Base-by-base conservation (phyloP, 805 yeast genomes). In the Saccharomyces cerevisiae region DNA sequence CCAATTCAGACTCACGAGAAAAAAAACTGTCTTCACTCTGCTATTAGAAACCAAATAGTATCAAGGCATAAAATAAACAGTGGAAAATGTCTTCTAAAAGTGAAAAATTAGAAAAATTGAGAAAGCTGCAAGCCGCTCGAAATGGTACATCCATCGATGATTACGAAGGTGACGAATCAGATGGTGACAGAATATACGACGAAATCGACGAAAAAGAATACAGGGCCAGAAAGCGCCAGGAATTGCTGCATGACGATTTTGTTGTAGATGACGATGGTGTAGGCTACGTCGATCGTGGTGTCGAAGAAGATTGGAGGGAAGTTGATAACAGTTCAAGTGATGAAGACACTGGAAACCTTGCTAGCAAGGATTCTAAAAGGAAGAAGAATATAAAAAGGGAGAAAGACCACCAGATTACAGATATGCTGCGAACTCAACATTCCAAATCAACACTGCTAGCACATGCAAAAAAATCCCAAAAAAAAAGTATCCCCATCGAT, bases 281-380 rank as follows among this genome's bases (percentile, higher is more conserved):
- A 59, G 98, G 97, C 0, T 92, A 92, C 65, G 91, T 89, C 1
- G 98, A 94, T 62, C 87, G 87, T 47, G 99, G 99, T 55, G 87
- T 79, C 6, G 95, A 92, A 62, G 89, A 96, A 91, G 95, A 84
- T 55, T 77, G 74, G 43, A 70, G 75, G 32, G 66, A 75, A 53
- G 73, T 76, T 52, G 79, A 78, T 47, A 72, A 76, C 51, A 80
- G 79, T 62, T 78, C 77, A 56, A 79, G 82, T n/a, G 77, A 73
- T 0, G 76, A 68, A 3, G 66, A 51, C 2, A 61, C 59, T 6
- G 54, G 49, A 2, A 28, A 17, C 8, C 61, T 52, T 30, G 54
- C 51, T 26, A 57, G 55, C 17, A 63, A 57, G 52, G 65, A 62
- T 14, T 72, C 68, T 5, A 71, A 65, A 14, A 62, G 61, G 41